These are phyloP conservation scores for Lobosporangium transversale DNA, from an alignment of 192 early-diverging fungal genomes.

Conservation along the genomic window DNA sequence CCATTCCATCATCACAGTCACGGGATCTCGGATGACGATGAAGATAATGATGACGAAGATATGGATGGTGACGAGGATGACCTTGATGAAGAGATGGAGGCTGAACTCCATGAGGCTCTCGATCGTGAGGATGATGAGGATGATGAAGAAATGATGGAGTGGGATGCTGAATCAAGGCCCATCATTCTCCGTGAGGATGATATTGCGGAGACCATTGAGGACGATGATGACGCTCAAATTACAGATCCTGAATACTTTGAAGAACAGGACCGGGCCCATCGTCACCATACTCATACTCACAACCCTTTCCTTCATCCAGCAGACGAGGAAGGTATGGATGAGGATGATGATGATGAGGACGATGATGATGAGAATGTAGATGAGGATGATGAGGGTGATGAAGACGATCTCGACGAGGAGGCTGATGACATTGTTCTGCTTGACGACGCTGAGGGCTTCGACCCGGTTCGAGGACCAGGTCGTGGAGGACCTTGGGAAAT, in stretches of 20 bases:
- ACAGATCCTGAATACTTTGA: constrained; percentile 62
- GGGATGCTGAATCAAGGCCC: constrained; percentile 60
- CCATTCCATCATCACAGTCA: constrained; percentile 54
- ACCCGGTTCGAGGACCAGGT: constrained; percentile 36
- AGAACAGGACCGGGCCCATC: constrained; percentile 57
- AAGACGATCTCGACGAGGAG: constrained; percentile 59
- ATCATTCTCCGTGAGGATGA: constrained; percentile 56
- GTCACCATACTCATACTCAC: constrained; percentile 52
- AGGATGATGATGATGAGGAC: constrained; percentile 64
- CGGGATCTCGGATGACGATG: constrained; percentile 63
- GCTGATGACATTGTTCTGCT: constrained; percentile 43
- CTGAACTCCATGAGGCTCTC: constrained; percentile 44
- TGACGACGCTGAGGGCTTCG: constrained; percentile 52
- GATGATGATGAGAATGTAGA: constrained; percentile 59
- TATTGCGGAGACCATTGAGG: constrained; percentile 56
- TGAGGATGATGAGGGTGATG: constrained; percentile 57
- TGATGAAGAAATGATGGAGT: constrained; percentile 66
- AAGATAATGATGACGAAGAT: constrained; percentile 48
- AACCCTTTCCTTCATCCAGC: constrained; percentile 62
- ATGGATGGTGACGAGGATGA: constrained; percentile 65
- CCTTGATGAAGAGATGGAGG: constrained; percentile 60
- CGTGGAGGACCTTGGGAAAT: constrained; percentile 51
- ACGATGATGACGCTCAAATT: constrained; percentile 64
- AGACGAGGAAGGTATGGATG: constrained; percentile 65
- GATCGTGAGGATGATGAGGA: constrained; percentile 66